A percentile compares a stretch with the other conserved stretches of the same genome.
Evolutionary conservation across 2,329 filamentous ascomycete species (phyloP).

Genomic region (Ophiocordyceps camponoti-floridani): DNA sequence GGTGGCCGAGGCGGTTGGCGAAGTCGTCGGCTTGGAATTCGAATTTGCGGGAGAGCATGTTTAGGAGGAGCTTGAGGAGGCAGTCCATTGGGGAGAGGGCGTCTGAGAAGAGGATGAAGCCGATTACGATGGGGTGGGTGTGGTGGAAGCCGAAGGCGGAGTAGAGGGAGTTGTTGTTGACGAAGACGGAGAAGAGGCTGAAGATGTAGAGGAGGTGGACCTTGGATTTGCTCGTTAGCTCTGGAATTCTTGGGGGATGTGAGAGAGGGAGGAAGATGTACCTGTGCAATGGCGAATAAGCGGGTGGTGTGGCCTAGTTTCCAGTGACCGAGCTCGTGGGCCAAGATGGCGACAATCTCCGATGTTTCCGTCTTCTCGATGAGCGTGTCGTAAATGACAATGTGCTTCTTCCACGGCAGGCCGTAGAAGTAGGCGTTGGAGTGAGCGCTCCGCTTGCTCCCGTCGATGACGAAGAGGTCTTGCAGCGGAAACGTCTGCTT

Average conservation of each 20-base stretch:
- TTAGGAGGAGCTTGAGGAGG: constrained; percentile 90
- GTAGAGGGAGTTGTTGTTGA: constrained; percentile 88
- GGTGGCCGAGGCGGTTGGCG: constrained; percentile 69
- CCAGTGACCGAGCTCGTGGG: constrained; percentile 96
- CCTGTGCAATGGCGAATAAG: constrained; percentile 72
- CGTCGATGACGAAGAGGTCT: constrained; percentile 88
- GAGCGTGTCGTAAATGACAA: constrained; percentile 95
- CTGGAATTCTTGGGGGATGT: not conserved
- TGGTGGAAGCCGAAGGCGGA: constrained; percentile 74
- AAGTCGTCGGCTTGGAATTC: constrained; percentile 95
- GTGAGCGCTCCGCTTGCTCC: constrained; percentile 72
- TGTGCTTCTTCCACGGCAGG: constrained; percentile 98
- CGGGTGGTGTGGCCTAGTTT: constrained; percentile 87
- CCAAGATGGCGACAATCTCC: constrained; percentile 87
- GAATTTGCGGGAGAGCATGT: constrained; percentile 82
- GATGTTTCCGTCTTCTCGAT: constrained; percentile 86
- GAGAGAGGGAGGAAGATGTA: constrained; percentile 16
- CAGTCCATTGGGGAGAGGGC: constrained; percentile 88
- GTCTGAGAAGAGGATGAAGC: constrained; percentile 94
- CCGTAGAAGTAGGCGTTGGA: constrained; percentile 94
- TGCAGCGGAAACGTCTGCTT: constrained; percentile 80
- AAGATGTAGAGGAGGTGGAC: constrained; percentile 95
- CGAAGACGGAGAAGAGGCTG: constrained; percentile 87
- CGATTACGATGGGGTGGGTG: constrained; percentile 82
- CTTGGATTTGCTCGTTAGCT: constrained; percentile 39